Base-by-base conservation (phyloP, 2,329 filamentous ascomycete species). In the Pestalotiopsis sp. region DNA sequence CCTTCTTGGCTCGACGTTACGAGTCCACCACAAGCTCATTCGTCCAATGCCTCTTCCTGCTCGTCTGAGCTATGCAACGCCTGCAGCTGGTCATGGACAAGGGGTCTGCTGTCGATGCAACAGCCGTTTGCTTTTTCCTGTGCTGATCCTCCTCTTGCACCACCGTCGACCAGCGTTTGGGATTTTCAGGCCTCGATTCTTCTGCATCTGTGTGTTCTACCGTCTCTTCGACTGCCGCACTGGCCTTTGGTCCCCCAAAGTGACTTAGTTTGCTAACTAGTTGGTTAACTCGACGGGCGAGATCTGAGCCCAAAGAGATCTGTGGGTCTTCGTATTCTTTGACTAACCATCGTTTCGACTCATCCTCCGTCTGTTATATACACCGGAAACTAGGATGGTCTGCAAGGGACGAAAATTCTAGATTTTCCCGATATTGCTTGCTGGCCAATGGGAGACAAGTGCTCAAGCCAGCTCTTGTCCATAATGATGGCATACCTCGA, bases 271-370 rank as follows among this genome's bases (percentile, higher is more conserved):
- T 52, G 5, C 45, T 52, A 52, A 52, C 45, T 52, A 52, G 14
- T 9, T 52, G 20, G 45, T 52, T 52, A 52, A 52, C 17, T 52
- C 45, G 45, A 52, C 45, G 45, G 23, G n/a, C 23, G 57, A 58
- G 23, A 66, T 66, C 49, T 66, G 63, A 58, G 36, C 63, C 31
- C 41, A 58, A 66, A 27, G 36, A 14, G n/a, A n/a, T n/a, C 39
- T 41, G 41, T 56, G 63, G 63, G 45, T 58, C 63, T 66, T 58
- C 63, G 41, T 56, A 56, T 66, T 66, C 23, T 52, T 49, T 11
- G 31, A 66, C 41, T 66, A 56, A 38, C 63, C 63, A 66, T 36
- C 41, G 41, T 66, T 66, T 56, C 63, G 63, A 39, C 45, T 66
- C 52, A 39, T 57, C 25, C 45, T 66, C 27, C 52, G 63, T 66